Base-by-base conservation (phyloP, 208 protist species). In the Leishmania gerbilli region DNA sequence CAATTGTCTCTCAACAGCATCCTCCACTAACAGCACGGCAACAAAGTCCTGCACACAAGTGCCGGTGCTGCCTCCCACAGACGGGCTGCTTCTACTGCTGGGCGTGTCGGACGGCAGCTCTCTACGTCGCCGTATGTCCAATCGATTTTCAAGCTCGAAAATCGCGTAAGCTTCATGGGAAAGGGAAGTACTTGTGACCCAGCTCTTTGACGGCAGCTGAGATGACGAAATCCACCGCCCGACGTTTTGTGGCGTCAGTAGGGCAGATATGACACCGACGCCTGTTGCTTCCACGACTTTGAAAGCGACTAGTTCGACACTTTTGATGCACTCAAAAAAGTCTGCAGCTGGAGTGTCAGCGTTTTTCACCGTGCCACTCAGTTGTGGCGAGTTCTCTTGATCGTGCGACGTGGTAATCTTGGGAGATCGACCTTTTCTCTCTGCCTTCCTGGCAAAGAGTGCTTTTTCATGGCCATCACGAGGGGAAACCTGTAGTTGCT, bases 171-270 rank as follows among this genome's bases (percentile, higher is more conserved):
- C 82, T 27, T 37, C 40, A 3, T 8, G 40, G 24, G 82, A 24
- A 5, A 81, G 42, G 49, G 64, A 27, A 8, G 65, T 75, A 19
- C 69, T 79, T 11, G 82, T 85, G 7, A 81, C 71, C 82, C 82
- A 85, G 64, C 82, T 75, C 27, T 85, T 85, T 1, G 82, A 81
- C 9, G 82, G 47, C n/a, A 81, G 40, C 40, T 68, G 71, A n/a
- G 17, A 71, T 37, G 62, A 68, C 13, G 75, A 72, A 4, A 85
- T n/a, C 8, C 62, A 47, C 31, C 31, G 79, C 9, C 49, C 27
- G 0, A 75, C 71, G 49, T 69, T 81, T 64, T 42, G 56, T 11
- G 76, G 77, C 1, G 82, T 81, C 27, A 81, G 24, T 0, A 85
- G 62, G 0, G 62, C 82, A 1, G 76, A 78, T 1, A 2, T 37